Percentiles rank a stretch among this genome's conserved stretches.
Evolutionary conservation across 305 asterid species (phyloP).

Genomic region (Fraxinus albicans): DNA sequence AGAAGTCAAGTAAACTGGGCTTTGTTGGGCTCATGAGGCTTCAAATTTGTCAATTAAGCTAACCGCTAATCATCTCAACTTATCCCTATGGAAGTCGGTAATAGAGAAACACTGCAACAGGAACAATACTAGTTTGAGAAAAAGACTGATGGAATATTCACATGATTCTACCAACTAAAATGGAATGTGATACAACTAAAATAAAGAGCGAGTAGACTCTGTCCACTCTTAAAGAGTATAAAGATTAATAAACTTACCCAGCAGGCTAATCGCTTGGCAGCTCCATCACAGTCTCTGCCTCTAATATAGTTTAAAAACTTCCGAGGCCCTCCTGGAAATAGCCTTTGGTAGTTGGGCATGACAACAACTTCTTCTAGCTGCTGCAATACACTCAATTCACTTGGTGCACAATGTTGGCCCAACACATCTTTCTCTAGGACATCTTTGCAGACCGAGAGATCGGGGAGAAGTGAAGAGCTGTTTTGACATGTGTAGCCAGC

Average conservation of each 20-base stretch:
- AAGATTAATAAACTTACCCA: slow-evolving; percentile 64
- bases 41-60: not conserved
- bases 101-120: not conserved
- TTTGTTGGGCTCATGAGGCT: not conserved
- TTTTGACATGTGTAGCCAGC: slow-evolving; percentile 99
- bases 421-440: slow-evolving; percentile 61
- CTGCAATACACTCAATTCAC: slow-evolving; percentile 79
- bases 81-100: not conserved
- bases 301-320: slow-evolving; percentile 77
- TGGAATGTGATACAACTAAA: not conserved
- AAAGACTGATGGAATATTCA: not conserved
- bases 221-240: not conserved
- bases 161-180: not conserved
- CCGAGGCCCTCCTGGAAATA: slow-evolving; percentile 95
- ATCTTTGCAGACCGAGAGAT: slow-evolving; percentile 81
- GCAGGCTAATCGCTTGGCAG: slow-evolving; percentile 95
- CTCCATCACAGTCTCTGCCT: slow-evolving; percentile 92
- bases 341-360: slow-evolving; percentile 95
- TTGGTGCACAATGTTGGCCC: slow-evolving; percentile 95
- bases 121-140: not conserved
- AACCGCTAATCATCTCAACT: not conserved
- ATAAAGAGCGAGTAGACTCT: not conserved
- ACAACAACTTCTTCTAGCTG: slow-evolving; percentile 98
- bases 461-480: slow-evolving; percentile 79
- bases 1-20: not conserved